Evolutionary conservation across 2,329 filamentous ascomycete genomes (phyloP).

Genomic region (Annulohypoxylon truncatum): DNA sequence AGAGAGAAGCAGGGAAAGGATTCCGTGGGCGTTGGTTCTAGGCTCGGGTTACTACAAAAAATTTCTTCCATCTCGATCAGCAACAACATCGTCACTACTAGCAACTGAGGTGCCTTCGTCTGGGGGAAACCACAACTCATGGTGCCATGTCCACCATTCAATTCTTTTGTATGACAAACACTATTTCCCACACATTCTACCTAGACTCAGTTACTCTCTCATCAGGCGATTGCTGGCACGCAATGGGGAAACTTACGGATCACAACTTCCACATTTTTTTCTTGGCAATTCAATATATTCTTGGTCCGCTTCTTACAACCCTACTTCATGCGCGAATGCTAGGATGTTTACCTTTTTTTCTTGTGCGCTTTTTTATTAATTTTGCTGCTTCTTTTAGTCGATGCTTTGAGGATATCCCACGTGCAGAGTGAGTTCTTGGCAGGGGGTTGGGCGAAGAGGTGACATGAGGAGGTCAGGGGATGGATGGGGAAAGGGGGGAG

Average conservation of each 20-base stretch:
- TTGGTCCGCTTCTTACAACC: conserved; percentile 30
- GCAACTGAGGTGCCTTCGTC: neutral
- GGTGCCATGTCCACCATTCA: conserved; percentile 32
- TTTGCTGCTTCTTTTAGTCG: neutral
- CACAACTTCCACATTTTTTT: conserved; percentile 21
- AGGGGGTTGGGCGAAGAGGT: neutral
- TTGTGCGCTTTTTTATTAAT: conserved; percentile 14
- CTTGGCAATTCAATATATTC: conserved; percentile 30
- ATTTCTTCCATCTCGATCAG: conserved; percentile 23
- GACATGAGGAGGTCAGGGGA: neutral
- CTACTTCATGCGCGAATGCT: conserved; percentile 34
- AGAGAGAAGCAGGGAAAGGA: conserved; percentile 38
- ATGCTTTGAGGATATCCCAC: conserved; percentile 34
- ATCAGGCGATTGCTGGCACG: conserved; percentile 39
- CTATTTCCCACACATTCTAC: conserved; percentile 15
- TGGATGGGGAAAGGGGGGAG: neutral
- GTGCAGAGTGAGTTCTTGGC: neutral
- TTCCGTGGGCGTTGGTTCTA: conserved; percentile 41
- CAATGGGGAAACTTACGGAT: conserved; percentile 34
- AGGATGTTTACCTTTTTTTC: conserved; percentile 36
- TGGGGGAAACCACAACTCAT: conserved; percentile 3
- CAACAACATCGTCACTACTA: neutral
- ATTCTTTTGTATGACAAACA: conserved; percentile 30
- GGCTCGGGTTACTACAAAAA: conserved; percentile 38
- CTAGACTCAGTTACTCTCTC: conserved; percentile 29